Evolutionary conservation across 176 grass and related monocot genomes (phyloP).

Genomic region (Hsuehochloa calcarea): DNA sequence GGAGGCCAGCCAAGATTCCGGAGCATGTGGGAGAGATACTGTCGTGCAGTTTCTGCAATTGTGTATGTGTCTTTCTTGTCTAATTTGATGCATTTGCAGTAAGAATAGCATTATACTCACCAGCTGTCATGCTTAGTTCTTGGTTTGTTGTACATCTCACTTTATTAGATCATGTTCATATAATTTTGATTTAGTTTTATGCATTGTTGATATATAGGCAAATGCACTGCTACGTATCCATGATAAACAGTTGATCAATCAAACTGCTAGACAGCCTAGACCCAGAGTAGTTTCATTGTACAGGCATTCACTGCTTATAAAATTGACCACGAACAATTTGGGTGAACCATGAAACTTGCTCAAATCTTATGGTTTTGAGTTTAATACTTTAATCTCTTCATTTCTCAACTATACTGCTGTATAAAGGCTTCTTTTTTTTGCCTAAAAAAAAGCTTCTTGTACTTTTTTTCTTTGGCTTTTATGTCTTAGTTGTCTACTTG

Average conservation of each 20-base stretch:
- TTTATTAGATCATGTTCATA: neutral
- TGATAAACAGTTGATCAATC: constrained; percentile 6
- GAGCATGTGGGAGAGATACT: constrained; percentile 73
- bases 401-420: neutral
- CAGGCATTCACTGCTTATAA: neutral
- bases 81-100: neutral
- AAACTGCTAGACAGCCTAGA: neutral
- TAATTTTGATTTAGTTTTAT: neutral
- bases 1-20: too few species aligned
- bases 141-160: constrained; percentile 6
- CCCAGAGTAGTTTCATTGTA: neutral
- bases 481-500: neutral
- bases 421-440: neutral
- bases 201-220: neutral
- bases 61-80: constrained; percentile 60
- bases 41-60: constrained; percentile 95
- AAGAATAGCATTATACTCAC: constrained; percentile 2
- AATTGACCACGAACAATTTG: neutral
- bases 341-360: neutral
- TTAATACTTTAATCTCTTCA: constrained; percentile 10
- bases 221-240: neutral
- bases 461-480: neutral
- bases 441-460: constrained; percentile 9
- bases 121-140: constrained; percentile 16
- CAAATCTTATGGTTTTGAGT: neutral